phyloP scores from a whole-genome alignment of 1,139 yeast genomes.

The Groenewaldozyma sp. region DNA sequence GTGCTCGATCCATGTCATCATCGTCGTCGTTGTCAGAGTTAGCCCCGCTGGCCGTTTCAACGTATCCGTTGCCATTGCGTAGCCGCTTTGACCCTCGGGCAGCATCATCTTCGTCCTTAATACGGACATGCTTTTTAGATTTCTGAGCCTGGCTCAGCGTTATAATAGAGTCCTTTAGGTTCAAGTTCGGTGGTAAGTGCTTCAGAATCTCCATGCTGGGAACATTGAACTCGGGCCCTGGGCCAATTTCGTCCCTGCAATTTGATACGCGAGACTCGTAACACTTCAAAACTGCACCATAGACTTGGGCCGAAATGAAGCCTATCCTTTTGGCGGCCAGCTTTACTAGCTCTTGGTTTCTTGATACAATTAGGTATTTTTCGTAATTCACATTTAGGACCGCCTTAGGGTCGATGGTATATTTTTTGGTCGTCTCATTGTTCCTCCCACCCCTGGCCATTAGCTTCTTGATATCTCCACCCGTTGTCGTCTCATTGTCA shows the following conservation, averaged over 20 bases:
- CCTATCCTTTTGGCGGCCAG: slow-evolving; percentile 68
- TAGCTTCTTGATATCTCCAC: slow-evolving; percentile 1
- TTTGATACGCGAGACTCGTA: slow-evolving; percentile 39
- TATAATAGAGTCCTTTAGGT: slow-evolving; percentile 21
- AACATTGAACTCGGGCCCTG: slow-evolving; percentile 24
- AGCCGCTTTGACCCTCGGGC: slow-evolving; percentile 8
- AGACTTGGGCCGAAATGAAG: slow-evolving; percentile 53
- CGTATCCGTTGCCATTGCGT: slow-evolving; percentile 25
- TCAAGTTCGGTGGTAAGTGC: slow-evolving; percentile 22
- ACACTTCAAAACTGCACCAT: slow-evolving; percentile 45
- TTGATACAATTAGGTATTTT: slow-evolving; percentile 56
- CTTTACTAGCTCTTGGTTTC: slow-evolving; percentile 54
- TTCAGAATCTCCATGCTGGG: slow-evolving; percentile 27
- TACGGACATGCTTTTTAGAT: slow-evolving; percentile 6
- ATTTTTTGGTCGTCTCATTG: slow-evolving; percentile 7
- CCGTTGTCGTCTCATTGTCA: background rate
- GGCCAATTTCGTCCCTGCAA: slow-evolving; percentile 22
- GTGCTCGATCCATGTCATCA: slow-evolving; percentile 7
- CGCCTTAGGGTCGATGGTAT: slow-evolving; percentile 27
- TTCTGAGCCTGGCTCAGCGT: slow-evolving; percentile 6
- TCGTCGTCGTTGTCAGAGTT: slow-evolving; percentile 45
- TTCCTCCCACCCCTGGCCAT: background rate
- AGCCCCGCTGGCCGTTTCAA: slow-evolving; percentile 10
- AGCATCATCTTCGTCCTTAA: slow-evolving; percentile 18
- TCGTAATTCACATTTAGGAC: slow-evolving; percentile 56